A percentile compares a stretch with the other conserved stretches of the same genome.
phyloP scores from a whole-genome alignment of 1,139 yeast species.

The Schizosaccharomyces versatilis region DNA sequence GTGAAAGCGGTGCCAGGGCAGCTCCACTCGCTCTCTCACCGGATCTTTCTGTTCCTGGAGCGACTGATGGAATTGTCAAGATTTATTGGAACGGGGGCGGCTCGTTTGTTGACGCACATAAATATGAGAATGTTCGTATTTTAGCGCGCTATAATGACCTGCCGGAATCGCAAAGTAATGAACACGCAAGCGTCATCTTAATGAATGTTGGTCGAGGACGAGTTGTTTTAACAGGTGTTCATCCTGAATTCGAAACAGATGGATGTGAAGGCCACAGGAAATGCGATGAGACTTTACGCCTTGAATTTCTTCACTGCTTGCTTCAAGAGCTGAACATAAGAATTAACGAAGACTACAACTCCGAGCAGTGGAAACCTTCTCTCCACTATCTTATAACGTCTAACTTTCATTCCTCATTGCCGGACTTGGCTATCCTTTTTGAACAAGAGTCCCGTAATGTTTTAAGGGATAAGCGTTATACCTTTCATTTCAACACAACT shows the following conservation, averaged over 20 bases:
- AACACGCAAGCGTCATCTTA: conserved; percentile 43
- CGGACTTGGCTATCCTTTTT: too few relatives aligned
- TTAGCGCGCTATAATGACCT: conserved; percentile 35
- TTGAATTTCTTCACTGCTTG: background rate
- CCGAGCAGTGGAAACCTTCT: background rate
- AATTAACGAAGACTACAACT: background rate
- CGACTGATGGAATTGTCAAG: conserved; percentile 12
- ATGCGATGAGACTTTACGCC: background rate
- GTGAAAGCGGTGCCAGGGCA: conserved; percentile 55
- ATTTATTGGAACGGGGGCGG: conserved; percentile 74
- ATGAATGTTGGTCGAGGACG: conserved; percentile 53
- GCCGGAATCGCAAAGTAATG: conserved; percentile 22
- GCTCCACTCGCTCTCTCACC: conserved; percentile 20
- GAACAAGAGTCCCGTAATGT: too few relatives aligned
- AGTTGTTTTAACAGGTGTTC: conserved; percentile 65
- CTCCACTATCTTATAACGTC: background rate
- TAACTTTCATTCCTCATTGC: too few relatives aligned
- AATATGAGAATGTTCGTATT: conserved; percentile 32
- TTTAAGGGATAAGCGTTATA: background rate
- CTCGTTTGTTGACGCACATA: conserved; percentile 54
- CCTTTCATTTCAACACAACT: background rate
- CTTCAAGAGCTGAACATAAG: background rate
- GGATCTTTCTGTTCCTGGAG: too few relatives aligned
- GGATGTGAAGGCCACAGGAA: background rate
- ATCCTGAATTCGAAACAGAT: conserved; percentile 43